phyloP scores from a whole-genome alignment of 306 rosid genomes.

The Castanopsis chinensis region DNA sequence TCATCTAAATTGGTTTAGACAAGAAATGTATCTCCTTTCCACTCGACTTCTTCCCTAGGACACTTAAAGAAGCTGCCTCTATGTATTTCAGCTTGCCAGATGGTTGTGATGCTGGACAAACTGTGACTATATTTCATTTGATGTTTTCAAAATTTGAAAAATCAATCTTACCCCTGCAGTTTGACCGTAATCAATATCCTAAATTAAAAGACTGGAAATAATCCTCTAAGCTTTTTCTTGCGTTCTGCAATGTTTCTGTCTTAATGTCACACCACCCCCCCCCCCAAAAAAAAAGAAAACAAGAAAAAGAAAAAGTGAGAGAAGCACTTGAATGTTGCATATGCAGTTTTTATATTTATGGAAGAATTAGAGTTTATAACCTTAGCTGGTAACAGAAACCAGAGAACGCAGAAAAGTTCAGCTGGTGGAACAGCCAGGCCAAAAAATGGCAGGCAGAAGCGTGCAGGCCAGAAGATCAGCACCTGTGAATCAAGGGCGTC shows the following conservation, averaged over 20 bases:
- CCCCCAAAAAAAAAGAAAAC: too few relatives aligned
- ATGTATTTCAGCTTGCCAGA: neutral
- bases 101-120: neutral
- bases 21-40: neutral
- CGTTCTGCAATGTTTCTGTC: neutral
- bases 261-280: neutral
- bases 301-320: neutral
- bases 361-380: conserved; percentile 30
- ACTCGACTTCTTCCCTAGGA: neutral
- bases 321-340: neutral
- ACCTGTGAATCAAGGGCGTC: conserved; percentile 69
- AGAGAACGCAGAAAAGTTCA: conserved; percentile 94
- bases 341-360: conserved; percentile 17
- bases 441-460: conserved; percentile 60
- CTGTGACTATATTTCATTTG: neutral
- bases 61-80: neutral
- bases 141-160: neutral
- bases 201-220: neutral
- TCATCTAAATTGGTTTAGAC: neutral
- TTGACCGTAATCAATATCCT: neutral
- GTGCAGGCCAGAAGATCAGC: conserved; percentile 54
- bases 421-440: conserved; percentile 94
- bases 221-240: neutral
- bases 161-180: neutral
- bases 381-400: conserved; percentile 67